Conservation (phyloP, 2,329 filamentous ascomycete genomes). For the Trichoderma koningii region DNA sequence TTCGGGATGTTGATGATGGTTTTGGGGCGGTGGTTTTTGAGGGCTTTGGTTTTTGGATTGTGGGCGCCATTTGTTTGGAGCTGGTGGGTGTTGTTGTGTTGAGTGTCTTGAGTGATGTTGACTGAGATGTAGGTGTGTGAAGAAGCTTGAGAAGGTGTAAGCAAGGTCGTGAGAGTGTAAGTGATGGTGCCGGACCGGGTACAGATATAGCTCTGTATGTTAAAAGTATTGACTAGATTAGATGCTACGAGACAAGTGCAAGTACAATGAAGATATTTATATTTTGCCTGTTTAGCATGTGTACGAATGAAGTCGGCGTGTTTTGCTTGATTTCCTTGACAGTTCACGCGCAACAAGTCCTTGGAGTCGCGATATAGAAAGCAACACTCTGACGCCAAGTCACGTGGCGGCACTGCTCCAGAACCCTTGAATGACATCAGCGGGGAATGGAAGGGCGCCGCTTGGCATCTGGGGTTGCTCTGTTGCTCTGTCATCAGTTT, state of each 20-base stretch:
- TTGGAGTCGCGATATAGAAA: slow-evolving; percentile 30
- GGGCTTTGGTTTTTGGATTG: slow-evolving; percentile 22
- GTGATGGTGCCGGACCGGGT: neutral
- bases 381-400: slow-evolving; percentile 30
- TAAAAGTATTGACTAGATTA: no score
- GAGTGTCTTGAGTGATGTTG: neutral
- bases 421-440: slow-evolving; percentile 20
- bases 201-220: no score
- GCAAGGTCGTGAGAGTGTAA: neutral
- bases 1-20: slow-evolving; percentile 4
- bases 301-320: slow-evolving; percentile 1
- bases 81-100: neutral
- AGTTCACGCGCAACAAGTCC: neutral
- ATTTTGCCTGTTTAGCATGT: no score
- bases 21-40: neutral
- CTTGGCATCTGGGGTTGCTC: no score
- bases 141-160: no score
- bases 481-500: neutral
- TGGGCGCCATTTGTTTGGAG: neutral
- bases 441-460: neutral
- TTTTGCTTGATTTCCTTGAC: no score
- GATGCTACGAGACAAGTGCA: no score
- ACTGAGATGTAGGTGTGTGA: neutral
- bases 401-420: slow-evolving; percentile 27
- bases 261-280: no score